phyloP scores from a whole-genome alignment of 176 grass and related monocot species.

The Avena eriantha region DNA sequence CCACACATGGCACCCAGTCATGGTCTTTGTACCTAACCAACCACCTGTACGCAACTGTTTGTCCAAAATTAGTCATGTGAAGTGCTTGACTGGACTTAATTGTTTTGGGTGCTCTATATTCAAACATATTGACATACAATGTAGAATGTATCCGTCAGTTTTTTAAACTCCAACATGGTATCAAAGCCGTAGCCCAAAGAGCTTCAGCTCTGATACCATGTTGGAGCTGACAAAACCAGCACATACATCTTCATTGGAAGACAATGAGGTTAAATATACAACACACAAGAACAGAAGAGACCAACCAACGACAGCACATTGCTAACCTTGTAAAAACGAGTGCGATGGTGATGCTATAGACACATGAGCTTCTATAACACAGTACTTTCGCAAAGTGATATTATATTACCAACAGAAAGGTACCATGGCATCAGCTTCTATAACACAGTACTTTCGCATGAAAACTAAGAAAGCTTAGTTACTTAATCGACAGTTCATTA shows the following conservation, averaged over 20 bases:
- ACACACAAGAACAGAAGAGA: background rate
- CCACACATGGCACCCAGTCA: no score
- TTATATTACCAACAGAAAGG: no score
- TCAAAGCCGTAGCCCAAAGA: background rate
- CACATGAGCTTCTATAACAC: no score
- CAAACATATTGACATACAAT: background rate
- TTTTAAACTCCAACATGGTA: background rate
- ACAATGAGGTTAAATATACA: background rate
- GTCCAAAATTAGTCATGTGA: background rate
- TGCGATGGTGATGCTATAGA: no score
- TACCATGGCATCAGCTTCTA: no score
- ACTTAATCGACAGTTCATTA: no score
- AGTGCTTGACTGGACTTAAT: background rate
- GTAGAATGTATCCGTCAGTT: background rate
- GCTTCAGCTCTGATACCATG: background rate
- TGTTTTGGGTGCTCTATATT: background rate
- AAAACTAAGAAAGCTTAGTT: no score
- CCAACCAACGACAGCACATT: background rate
- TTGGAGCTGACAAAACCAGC: background rate
- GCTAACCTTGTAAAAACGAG: no score
- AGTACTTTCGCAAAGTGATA: no score
- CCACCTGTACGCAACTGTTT: no score
- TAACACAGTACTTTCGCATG: no score
- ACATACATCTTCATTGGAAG: background rate
- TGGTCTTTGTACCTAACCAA: no score